Percentiles rank a stretch among this genome's conserved stretches.
Conservation (phyloP, 345 rosid genomes). For the Kandelia obovata region DNA sequence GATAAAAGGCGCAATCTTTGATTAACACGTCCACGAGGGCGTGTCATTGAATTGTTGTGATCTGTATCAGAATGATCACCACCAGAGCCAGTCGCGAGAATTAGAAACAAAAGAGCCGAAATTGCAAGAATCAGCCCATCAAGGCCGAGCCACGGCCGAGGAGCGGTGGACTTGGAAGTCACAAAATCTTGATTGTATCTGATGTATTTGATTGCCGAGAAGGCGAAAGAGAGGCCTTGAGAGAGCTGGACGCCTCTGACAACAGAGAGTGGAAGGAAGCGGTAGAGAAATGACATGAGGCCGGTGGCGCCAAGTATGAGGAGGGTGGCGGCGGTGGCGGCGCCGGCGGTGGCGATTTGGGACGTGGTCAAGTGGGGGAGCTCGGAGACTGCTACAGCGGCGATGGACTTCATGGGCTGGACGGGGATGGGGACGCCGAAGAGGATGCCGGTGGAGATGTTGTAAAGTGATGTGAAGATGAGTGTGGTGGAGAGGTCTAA, state of each 20-base stretch:
- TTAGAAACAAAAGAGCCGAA: constrained; percentile 48
- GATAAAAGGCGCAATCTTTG: constrained; percentile 47
- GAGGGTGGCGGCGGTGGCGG: constrained; percentile 7
- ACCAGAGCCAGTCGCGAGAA: constrained; percentile 63
- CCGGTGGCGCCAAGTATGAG: background rate
- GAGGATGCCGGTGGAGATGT: constrained; percentile 3
- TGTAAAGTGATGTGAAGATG: constrained; percentile 5
- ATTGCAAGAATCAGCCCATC: constrained; percentile 66
- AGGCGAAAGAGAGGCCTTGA: constrained; percentile 78
- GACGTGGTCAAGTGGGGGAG: constrained; percentile 6
- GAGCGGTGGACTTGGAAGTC: constrained; percentile 47
- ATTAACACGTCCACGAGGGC: constrained; percentile 6
- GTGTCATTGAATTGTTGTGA: background rate
- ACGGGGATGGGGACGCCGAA: background rate
- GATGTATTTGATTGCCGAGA: constrained; percentile 73
- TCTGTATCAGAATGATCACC: constrained; percentile 10
- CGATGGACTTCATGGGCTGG: constrained; percentile 11
- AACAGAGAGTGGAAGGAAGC: constrained; percentile 70
- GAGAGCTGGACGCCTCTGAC: constrained; percentile 91
- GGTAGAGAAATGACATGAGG: constrained; percentile 33
- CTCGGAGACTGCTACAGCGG: constrained; percentile 4
- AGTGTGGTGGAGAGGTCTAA: constrained; percentile 7
- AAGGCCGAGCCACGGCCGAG: constrained; percentile 70
- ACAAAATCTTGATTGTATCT: constrained; percentile 60
- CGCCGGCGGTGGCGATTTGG: background rate